Percentiles rank a stretch among this genome's conserved stretches.
These are phyloP conservation scores for Parietichytrium sp. DNA, from an alignment of 108 stramenopile species.

Conservation along the genomic window DNA sequence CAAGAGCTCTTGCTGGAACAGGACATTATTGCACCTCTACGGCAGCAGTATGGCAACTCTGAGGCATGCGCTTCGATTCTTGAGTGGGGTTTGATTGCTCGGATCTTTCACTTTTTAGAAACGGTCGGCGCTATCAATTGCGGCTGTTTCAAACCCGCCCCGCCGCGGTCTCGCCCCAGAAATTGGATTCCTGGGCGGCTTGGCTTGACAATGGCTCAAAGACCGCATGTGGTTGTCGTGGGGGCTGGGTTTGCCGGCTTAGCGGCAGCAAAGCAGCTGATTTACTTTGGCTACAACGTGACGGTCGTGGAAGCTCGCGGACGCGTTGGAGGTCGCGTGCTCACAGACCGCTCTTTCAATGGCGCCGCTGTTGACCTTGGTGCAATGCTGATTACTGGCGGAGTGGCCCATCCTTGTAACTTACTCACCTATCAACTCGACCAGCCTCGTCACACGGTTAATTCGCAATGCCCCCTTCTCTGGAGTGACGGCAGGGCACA, in stretches of 20 bases:
- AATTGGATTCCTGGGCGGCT: too few relatives aligned
- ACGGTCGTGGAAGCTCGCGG: conserved; percentile 9
- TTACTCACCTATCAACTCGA: conserved; percentile 14
- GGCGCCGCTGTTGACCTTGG: conserved; percentile 15
- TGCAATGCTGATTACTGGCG: conserved; percentile 33
- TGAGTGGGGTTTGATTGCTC: not conserved
- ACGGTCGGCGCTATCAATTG: not conserved
- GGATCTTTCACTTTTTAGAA: conserved; percentile 15
- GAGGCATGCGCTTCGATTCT: not conserved
- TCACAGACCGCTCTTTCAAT: not conserved
- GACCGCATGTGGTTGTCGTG: conserved; percentile 25
- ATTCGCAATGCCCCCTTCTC: not conserved
- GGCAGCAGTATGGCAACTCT: not conserved
- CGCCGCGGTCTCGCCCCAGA: not conserved
- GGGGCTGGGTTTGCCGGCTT: conserved; percentile 30
- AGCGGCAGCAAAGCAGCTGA: conserved; percentile 20
- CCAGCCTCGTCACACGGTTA: not conserved
- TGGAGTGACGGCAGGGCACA: conserved; percentile 25
- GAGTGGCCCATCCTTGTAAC: not conserved
- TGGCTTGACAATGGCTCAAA: too few relatives aligned
- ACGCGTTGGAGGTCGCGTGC: conserved; percentile 18
- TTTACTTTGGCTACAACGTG: conserved; percentile 8
- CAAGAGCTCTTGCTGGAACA: not conserved
- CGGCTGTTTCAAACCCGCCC: not conserved
- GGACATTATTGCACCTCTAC: not conserved